Evolutionary conservation across 2,329 filamentous ascomycete species (phyloP), one percentile per base, ranked within the genome.

Genomic region (Colletotrichum sp.): DNA sequence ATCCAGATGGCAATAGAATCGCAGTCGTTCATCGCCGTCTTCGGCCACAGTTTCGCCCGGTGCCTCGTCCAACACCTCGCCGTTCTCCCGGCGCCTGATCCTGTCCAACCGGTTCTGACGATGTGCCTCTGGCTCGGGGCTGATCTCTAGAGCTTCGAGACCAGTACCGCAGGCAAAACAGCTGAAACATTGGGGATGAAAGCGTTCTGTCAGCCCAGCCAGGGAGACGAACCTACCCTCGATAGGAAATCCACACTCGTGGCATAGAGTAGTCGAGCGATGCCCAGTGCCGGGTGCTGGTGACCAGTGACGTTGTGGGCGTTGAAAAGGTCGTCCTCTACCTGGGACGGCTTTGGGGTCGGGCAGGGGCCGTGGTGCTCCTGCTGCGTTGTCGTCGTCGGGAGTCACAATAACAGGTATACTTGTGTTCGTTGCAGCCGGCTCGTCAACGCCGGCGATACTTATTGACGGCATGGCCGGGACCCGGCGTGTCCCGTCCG

Each of bases 1-100:
- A 87, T 99, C 97, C n/a, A 99, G 91, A 83, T 99, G 96, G 86
- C 97, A 99, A 87, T 95, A 99, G 90, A 99, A 99, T 13, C 96
- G 93, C 62, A 95, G 86, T 13, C 92, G 89, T 49, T 91, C 90
- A 82, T 96, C 94, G 57, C 94, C 93, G 80, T 96, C 94, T 78
- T 95, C 93, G 4, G 89, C 89, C 85, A 90, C 90, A 13, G 92
- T 93, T 82, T 91, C 87, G 34, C 90, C 91, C 3, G 92, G 92
- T 67, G 90, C 87, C 75, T 95, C 93, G 8, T 92, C 87, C 13
- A 95, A 84, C 1, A 90, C 81, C 78, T 93, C 90, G 28, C 91
- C 92, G 0, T 85, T 85, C 1, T 86, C 88, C 18, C 94, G 92
- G 28, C 90, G 90, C 34, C 86, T 88, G 80, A 96, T 95, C n/a